These are phyloP conservation scores for Podila verticillata DNA, from an alignment of 192 early-diverging fungal species.

Conservation along the genomic window DNA sequence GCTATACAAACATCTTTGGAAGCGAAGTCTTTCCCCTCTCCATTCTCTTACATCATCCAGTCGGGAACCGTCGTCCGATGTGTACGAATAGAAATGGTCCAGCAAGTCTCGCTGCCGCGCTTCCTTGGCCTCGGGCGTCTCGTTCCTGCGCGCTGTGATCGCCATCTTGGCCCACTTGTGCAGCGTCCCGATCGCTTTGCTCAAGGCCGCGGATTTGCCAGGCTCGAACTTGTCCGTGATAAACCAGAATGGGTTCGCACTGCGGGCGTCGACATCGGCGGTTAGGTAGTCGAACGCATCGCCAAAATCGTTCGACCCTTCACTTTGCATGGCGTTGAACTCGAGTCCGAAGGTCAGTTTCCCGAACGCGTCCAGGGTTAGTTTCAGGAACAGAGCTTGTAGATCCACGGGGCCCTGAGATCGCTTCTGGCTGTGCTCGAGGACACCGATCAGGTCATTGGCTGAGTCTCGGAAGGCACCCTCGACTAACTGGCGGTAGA, in stretches of 20 bases:
- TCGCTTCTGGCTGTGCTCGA: slow-evolving; percentile 14
- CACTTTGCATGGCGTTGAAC: slow-evolving; percentile 14
- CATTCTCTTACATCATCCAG: slow-evolving; percentile 49
- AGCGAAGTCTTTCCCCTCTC: too few relatives aligned
- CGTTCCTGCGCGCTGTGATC: slow-evolving; percentile 21
- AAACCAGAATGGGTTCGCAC: slow-evolving; percentile 43
- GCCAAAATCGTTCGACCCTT: slow-evolving; percentile 48
- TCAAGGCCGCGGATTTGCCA: slow-evolving; percentile 7
- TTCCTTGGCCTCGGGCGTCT: slow-evolving; percentile 15
- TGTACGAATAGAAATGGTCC: slow-evolving; percentile 54
- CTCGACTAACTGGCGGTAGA: slow-evolving; percentile 35
- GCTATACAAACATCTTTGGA: too few relatives aligned
- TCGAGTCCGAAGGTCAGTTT: slow-evolving; percentile 48
- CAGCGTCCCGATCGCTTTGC: slow-evolving; percentile 13
- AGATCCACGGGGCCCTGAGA: slow-evolving; percentile 36
- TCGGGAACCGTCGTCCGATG: slow-evolving; percentile 46
- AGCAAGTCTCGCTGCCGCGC: slow-evolving; percentile 43
- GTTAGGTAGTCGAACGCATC: slow-evolving; percentile 63
- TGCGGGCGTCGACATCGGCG: slow-evolving; percentile 18
- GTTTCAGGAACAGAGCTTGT: slow-evolving; percentile 54
- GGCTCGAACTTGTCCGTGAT: slow-evolving; percentile 40
- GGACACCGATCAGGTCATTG: slow-evolving; percentile 12
- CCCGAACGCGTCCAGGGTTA: slow-evolving; percentile 53
- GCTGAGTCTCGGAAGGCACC: slow-evolving; percentile 26
- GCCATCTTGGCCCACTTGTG: slow-evolving; percentile 41